phyloP scores from a whole-genome alignment of 2,329 filamentous ascomycete species.

The Phialophora macrospora region DNA sequence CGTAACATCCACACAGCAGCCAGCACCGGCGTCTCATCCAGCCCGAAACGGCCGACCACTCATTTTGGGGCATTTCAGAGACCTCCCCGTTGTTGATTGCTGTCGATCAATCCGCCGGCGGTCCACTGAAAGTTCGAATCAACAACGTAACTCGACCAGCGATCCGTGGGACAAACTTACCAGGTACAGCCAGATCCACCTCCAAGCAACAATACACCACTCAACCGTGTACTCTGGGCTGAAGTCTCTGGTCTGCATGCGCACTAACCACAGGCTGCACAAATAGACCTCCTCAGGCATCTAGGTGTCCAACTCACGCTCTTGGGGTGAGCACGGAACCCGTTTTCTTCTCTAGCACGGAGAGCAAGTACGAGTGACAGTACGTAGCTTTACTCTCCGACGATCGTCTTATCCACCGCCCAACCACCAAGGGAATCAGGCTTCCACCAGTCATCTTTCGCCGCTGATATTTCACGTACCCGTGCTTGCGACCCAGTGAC shows the following conservation, averaged over 20 bases:
- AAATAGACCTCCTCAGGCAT: conserved; percentile 8
- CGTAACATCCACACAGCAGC: conserved; percentile 1
- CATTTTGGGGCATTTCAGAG: conserved; percentile 12
- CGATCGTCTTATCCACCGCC: conserved; percentile 24
- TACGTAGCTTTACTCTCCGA: conserved; percentile 18
- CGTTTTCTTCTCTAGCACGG: conserved; percentile 8
- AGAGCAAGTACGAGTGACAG: not conserved
- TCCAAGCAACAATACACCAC: conserved; percentile 2
- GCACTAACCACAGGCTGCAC: conserved; percentile 5
- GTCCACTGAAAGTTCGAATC: conserved; percentile 11
- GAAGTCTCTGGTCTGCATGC: not conserved
- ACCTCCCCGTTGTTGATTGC: conserved; percentile 13
- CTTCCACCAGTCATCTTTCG: conserved; percentile 13
- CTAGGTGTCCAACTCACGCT: conserved; percentile 4
- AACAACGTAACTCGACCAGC: conserved; percentile 20
- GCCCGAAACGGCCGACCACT: conserved; percentile 23
- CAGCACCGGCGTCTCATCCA: conserved; percentile 24
- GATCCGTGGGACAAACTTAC: conserved; percentile 17
- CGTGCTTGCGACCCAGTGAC: conserved; percentile 10
- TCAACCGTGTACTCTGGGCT: conserved; percentile 5
- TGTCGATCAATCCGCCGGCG: conserved; percentile 27
- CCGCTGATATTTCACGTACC: conserved; percentile 3
- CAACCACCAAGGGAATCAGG: conserved; percentile 7
- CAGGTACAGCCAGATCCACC: conserved; percentile 11
- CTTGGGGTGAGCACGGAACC: conserved; percentile 11